phyloP scores from a whole-genome alignment of 176 grass and related monocot genomes.

The Poa pratensis region DNA sequence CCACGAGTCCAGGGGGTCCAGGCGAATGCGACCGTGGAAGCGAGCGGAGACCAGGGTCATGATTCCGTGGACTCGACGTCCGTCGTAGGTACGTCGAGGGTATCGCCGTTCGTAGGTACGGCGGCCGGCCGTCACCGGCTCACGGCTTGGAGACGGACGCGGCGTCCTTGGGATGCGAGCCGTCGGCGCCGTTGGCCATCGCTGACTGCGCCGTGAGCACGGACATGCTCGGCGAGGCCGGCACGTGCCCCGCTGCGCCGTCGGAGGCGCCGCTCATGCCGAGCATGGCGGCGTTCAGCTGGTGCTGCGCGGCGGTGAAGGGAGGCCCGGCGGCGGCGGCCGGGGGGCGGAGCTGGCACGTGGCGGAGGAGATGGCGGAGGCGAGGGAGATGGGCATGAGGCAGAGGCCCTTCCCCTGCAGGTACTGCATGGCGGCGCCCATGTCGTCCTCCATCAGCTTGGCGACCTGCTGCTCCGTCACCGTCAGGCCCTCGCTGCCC shows the following conservation, averaged over 20 bases:
- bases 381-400: conserved; percentile 98
- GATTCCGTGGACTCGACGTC: conserved; percentile 1
- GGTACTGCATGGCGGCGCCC: conserved; percentile 98
- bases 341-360: conserved; percentile 55
- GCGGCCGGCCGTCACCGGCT: not conserved
- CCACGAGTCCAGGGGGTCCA: conserved; percentile 16
- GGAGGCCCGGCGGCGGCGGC: not conserved
- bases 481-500: conserved; percentile 66
- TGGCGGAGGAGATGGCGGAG: conserved; percentile 85
- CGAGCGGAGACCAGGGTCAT: not conserved
- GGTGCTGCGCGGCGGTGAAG: conserved; percentile 26
- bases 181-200: conserved; percentile 51
- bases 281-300: conserved; percentile 39
- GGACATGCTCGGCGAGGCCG: conserved; percentile 59
- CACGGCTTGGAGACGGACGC: conserved; percentile 56
- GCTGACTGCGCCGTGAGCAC: conserved; percentile 56
- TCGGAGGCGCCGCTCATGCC: conserved; percentile 24
- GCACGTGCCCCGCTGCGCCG: not conserved
- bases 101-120: conserved; percentile 27
- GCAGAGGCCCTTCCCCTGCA: conserved; percentile 97
- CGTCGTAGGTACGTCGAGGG: conserved; percentile 20
- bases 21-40: not conserved
- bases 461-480: conserved; percentile 95
- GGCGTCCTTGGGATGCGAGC: conserved; percentile 45
- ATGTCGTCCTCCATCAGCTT: conserved; percentile 99